These are phyloP conservation scores for Schizosaccharomyces japonicus DNA, from an alignment of 805 yeast species.

Conservation along the genomic window DNA sequence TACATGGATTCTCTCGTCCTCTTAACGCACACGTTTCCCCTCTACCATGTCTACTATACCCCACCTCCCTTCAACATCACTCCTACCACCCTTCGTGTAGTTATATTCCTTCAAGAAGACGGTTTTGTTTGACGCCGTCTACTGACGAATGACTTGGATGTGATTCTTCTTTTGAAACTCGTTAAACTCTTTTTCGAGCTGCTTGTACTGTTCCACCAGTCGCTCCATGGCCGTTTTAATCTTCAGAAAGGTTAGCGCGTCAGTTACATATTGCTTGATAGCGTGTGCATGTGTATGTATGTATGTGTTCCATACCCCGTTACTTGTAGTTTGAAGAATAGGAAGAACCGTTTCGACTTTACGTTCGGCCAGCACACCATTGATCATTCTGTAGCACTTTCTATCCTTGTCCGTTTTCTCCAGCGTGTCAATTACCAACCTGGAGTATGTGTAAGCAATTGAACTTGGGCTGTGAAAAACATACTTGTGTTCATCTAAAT, in stretches of 20 bases:
- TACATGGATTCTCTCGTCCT: no score
- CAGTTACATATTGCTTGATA: background rate
- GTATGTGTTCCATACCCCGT: conserved; percentile 19
- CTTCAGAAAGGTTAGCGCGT: conserved; percentile 1
- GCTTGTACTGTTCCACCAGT: conserved; percentile 20
- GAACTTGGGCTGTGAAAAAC: background rate
- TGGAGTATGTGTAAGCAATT: conserved; percentile 10
- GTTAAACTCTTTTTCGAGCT: conserved; percentile 22
- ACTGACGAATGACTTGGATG: conserved; percentile 7
- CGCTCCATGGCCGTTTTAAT: conserved; percentile 20
- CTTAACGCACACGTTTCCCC: no score
- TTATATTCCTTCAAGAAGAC: no score
- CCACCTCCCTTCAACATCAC: no score
- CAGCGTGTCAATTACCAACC: conserved; percentile 37
- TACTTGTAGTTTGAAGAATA: conserved; percentile 31
- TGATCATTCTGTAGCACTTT: conserved; percentile 77
- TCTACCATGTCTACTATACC: no score
- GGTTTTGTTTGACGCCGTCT: no score
- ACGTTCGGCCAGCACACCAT: conserved; percentile 72
- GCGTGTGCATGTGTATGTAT: conserved; percentile 1
- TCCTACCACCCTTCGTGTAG: no score
- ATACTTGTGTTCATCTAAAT: conserved; percentile 19
- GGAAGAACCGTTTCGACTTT: conserved; percentile 54
- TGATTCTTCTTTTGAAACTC: conserved; percentile 20
- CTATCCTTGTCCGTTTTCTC: conserved; percentile 30